phyloP scores from a whole-genome alignment of 108 stramenopile species.

The Pseudonitzschia multiseries region DNA sequence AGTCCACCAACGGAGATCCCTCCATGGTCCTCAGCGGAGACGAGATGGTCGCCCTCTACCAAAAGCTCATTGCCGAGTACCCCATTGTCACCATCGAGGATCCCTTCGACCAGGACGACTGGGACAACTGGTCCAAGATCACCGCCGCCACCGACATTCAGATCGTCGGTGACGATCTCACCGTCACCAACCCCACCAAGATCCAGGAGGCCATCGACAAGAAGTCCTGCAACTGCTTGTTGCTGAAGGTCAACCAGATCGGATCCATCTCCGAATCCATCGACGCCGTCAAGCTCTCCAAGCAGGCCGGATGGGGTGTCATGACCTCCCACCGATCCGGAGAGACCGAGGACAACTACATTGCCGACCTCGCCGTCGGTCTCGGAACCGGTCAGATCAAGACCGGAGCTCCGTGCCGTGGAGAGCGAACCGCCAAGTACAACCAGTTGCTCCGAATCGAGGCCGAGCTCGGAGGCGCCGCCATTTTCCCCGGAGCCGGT shows the following conservation, averaged over 20 bases:
- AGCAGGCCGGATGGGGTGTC: slow-evolving; percentile 99
- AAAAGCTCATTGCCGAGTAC: slow-evolving; percentile 86
- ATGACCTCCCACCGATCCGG: slow-evolving; percentile 99
- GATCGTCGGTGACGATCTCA: slow-evolving; percentile 99
- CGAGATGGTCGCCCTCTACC: slow-evolving; percentile 95
- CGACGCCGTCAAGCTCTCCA: slow-evolving; percentile 97
- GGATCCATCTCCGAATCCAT: slow-evolving; percentile 99
- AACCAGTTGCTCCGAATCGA: slow-evolving; percentile 93
- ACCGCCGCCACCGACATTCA: slow-evolving; percentile 89
- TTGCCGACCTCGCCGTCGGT: slow-evolving; percentile 99
- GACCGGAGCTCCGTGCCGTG: slow-evolving; percentile 99
- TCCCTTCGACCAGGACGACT: slow-evolving; percentile 99
- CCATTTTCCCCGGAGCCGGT: slow-evolving; percentile 78
- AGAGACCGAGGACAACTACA: slow-evolving; percentile 99
- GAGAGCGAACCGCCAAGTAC: slow-evolving; percentile 98
- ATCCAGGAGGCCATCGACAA: slow-evolving; percentile 92
- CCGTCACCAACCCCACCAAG: slow-evolving; percentile 97
- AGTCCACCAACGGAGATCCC: slow-evolving; percentile 74
- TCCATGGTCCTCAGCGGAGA: slow-evolving; percentile 85
- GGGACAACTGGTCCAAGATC: slow-evolving; percentile 96
- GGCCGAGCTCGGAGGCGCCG: slow-evolving; percentile 64
- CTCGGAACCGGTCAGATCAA: slow-evolving; percentile 99
- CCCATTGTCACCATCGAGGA: slow-evolving; percentile 99
- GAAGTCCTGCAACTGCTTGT: slow-evolving; percentile 93
- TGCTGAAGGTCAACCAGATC: slow-evolving; percentile 99